phyloP scores from a whole-genome alignment of 805 yeast species.

The Nakazawaea wyomingensis region DNA sequence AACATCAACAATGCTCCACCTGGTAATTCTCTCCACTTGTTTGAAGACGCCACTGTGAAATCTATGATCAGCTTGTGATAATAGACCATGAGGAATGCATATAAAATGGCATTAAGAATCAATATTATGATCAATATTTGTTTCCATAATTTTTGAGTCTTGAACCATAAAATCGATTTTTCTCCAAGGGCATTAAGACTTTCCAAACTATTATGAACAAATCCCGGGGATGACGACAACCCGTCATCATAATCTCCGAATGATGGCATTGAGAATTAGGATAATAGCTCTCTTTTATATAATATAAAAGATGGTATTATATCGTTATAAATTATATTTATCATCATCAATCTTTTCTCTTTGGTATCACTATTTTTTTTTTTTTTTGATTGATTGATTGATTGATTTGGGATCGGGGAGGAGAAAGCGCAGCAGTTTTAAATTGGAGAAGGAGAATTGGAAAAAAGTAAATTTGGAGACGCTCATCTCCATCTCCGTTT shows the following conservation, averaged over 20 bases:
- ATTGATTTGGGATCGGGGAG: no score
- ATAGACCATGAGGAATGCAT: constrained; percentile 16
- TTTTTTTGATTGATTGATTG: no score
- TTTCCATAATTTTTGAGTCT: constrained; percentile 1
- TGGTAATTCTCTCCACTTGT: constrained; percentile 34
- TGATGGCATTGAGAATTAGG: not conserved
- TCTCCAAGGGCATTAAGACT: not conserved
- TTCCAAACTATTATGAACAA: not conserved
- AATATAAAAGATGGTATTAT: no score
- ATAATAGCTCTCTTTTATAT: no score
- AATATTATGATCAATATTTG: not conserved
- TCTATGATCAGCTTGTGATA: constrained; percentile 34
- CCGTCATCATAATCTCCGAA: not conserved
- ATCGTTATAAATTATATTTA: no score
- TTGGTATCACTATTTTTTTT: no score
- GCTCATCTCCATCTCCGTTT: not conserved
- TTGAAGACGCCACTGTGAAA: constrained; percentile 36
- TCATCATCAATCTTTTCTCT: no score
- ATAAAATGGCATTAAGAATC: not conserved
- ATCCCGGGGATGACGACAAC: no score
- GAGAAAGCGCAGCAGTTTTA: no score
- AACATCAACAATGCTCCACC: constrained; percentile 45
- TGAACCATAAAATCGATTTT: constrained; percentile 2
- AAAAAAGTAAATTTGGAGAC: not conserved
- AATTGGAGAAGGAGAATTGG: no score